Percentiles rank a stretch among this genome's conserved stretches.
These are phyloP conservation scores for Phaeotremella skinneri DNA, from an alignment of 768 basidiomycete species.

Conservation along the genomic window DNA sequence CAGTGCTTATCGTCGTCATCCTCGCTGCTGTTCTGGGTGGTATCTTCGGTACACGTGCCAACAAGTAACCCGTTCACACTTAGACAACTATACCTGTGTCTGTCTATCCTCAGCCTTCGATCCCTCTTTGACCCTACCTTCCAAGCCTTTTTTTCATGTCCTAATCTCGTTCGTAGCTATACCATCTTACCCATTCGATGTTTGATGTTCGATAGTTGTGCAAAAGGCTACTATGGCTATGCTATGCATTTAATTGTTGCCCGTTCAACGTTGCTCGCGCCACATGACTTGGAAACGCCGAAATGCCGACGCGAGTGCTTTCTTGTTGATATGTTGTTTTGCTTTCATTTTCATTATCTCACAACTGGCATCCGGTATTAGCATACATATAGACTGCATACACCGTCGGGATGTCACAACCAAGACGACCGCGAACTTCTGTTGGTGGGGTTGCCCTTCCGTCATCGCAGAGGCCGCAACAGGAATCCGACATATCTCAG, in stretches of 20 bases:
- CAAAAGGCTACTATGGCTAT: not conserved
- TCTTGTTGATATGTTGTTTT: too few relatives aligned
- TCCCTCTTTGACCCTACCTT: not conserved
- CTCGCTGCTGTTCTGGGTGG: slow-evolving; percentile 33
- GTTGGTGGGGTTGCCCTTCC: not conserved
- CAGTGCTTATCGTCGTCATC: slow-evolving; percentile 29
- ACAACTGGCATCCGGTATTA: too few relatives aligned
- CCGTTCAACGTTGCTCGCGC: too few relatives aligned
- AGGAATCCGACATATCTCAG: not conserved
- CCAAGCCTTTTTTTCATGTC: not conserved
- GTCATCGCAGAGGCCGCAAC: not conserved
- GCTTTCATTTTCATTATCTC: too few relatives aligned
- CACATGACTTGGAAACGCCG: too few relatives aligned
- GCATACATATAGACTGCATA: too few relatives aligned
- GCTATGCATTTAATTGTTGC: not conserved
- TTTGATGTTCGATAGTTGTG: not conserved
- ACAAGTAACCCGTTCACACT: slow-evolving; percentile 5
- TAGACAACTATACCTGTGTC: too few relatives aligned
- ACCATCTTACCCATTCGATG: not conserved
- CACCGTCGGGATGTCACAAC: not conserved
- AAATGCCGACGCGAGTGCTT: too few relatives aligned
- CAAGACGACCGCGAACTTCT: not conserved
- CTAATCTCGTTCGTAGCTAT: not conserved
- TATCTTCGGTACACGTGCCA: slow-evolving; percentile 28
- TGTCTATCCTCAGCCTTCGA: not conserved